These are phyloP conservation scores for Sistotremastrum niveocremeum DNA, from an alignment of 768 basidiomycete genomes.

Conservation along the genomic window DNA sequence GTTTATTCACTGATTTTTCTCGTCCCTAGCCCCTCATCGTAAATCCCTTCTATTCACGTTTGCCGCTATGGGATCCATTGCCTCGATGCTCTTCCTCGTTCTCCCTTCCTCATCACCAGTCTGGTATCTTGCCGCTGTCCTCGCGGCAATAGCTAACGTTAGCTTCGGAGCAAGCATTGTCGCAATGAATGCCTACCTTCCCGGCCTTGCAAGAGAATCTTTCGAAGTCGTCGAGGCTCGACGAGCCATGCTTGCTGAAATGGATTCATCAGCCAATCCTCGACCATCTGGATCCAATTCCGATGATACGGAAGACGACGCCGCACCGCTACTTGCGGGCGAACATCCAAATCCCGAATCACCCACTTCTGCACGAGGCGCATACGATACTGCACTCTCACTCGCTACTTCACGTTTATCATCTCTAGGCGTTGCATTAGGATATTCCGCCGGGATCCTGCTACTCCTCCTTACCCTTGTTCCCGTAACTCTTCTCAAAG, in stretches of 20 bases:
- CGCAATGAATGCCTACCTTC: conserved; percentile 84
- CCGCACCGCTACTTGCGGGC: neutral
- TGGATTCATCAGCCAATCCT: neutral
- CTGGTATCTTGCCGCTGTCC: conserved; percentile 54
- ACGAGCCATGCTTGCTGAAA: conserved; percentile 13
- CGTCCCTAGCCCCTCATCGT: conserved; percentile 43
- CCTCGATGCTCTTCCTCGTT: conserved; percentile 57
- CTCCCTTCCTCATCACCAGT: conserved; percentile 57
- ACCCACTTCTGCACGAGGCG: conserved; percentile 17
- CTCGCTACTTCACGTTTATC: conserved; percentile 74
- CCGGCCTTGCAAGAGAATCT: conserved; percentile 51
- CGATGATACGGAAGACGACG: conserved; percentile 8
- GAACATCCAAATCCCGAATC: conserved; percentile 7
- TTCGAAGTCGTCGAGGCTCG: conserved; percentile 38
- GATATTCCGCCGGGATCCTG: conserved; percentile 73
- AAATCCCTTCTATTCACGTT: conserved; percentile 69
- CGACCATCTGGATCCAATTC: conserved; percentile 1
- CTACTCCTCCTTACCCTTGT: conserved; percentile 62
- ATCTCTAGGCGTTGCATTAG: conserved; percentile 72
- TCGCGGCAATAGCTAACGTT: conserved; percentile 71
- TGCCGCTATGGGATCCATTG: conserved; percentile 54
- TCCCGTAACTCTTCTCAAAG: conserved; percentile 60
- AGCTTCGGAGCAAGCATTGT: conserved; percentile 79
- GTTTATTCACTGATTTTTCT: neutral
- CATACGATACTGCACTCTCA: conserved; percentile 49